Evolutionary conservation across 2,329 filamentous ascomycete genomes (phyloP).

Genomic region (Ophiostoma sp.): DNA sequence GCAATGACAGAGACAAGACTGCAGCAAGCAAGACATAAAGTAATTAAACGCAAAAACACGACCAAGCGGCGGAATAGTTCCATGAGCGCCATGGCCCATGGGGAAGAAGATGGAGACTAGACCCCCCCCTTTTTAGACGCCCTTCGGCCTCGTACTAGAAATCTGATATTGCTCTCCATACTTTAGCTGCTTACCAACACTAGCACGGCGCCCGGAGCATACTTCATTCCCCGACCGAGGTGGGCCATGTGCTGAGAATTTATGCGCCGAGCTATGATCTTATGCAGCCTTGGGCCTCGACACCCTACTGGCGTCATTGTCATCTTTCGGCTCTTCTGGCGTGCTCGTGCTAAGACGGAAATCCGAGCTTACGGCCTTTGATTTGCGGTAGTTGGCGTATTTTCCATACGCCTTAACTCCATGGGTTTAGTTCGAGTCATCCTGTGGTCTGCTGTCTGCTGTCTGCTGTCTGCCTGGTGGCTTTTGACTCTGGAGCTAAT

Average conservation of each 20-base stretch:
- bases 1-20: not conserved
- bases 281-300: not conserved
- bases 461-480: not conserved
- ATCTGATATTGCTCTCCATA: conserved; percentile 3
- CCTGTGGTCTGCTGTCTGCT: not conserved
- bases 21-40: not conserved
- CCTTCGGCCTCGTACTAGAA: not conserved
- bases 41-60: not conserved
- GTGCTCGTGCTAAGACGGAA: not conserved
- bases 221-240: conserved; percentile 6
- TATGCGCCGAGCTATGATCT: not conserved
- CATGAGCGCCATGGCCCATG: not conserved
- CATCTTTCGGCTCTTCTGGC: not conserved
- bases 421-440: not conserved
- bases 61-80: not conserved
- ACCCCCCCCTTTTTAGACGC: not conserved
- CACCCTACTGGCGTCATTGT: not conserved
- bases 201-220: not conserved
- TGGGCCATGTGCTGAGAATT: not conserved
- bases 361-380: not conserved
- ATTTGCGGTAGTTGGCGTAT: not conserved
- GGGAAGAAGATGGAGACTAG: not conserved
- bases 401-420: not conserved
- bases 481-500: not conserved
- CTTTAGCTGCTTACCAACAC: not conserved